Evolutionary conservation across 495 filamentous ascomycete species (phyloP), one percentile per base, ranked within the genome.

Genomic region (Cudoniella acicularis): DNA sequence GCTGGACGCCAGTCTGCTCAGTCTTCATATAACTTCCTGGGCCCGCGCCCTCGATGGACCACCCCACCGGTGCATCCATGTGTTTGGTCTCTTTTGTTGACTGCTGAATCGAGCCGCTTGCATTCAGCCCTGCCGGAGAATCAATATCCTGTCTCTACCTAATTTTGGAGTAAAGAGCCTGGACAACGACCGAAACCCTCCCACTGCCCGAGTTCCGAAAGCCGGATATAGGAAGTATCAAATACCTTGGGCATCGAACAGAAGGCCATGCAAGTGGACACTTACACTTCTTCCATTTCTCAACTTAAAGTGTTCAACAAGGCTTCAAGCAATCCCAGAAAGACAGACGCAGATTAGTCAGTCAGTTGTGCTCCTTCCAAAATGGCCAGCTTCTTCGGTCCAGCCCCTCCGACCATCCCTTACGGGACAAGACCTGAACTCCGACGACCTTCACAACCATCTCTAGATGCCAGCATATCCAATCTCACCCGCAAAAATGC

Each of bases 401-500:
- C 64, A 43, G 30, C 45, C 13, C 57, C 60, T 17, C 62, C 62
- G 0, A 52, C 62, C 3, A 56, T 68, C 11, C 62, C 63, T 16
- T 64, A 63, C 41, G 53, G 56, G 20, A 58, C 63, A 46, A 54
- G 49, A 47, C 52, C 52, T 2, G 56, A 49, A 16, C 10, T 47
- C 20, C 51, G 62, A 42, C 25, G 62, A 41, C 65, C 62, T 10
- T 63, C 62, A 18, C 56, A 64, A 36, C 59, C 62, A n/a, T 41
- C 60, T 30, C 21, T 67, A 2, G 64, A 60, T 30, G 61, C 56
- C 9, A 64, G 58, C 24, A 59, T 64, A n/a, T 62, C 57, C 1
- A 56, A 63, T 13, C 42, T 81, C 42, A 82, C 83, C 73, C 79
- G 79, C 66, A 79, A 76, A 56, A 96, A 96, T 71, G 91, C 87